Evolutionary conservation across 306 rosid species (phyloP).

Genomic region (Quercus suber): DNA sequence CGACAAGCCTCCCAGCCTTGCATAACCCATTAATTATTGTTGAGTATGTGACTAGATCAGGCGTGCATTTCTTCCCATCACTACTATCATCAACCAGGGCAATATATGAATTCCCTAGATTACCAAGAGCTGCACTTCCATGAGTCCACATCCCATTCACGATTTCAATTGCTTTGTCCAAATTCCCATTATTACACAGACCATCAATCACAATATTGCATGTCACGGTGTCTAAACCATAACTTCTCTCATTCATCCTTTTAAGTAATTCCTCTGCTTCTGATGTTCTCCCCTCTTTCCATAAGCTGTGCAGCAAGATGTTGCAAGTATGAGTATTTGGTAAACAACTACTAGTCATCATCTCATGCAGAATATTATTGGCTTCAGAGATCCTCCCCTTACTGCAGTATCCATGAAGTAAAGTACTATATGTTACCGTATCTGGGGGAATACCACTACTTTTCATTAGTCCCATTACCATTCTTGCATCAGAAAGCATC

Average conservation of each 20-base stretch:
- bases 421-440: constrained; percentile 64
- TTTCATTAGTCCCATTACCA: constrained; percentile 53
- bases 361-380: constrained; percentile 65
- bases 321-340: constrained; percentile 89
- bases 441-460: constrained; percentile 59
- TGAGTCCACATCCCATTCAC: constrained; percentile 81
- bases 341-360: constrained; percentile 54
- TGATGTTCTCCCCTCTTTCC: constrained; percentile 75
- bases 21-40: constrained; percentile 73
- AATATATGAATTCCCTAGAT: constrained; percentile 51
- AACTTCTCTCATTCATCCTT: constrained; percentile 73
- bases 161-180: constrained; percentile 83
- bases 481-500: constrained; percentile 75
- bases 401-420: constrained; percentile 76
- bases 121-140: constrained; percentile 64
- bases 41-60: constrained; percentile 77
- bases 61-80: constrained; percentile 54
- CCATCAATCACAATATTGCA: constrained; percentile 85
- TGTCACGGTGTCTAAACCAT: constrained; percentile 68
- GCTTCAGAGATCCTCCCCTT: constrained; percentile 73
- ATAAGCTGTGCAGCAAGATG: constrained; percentile 77
- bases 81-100: constrained; percentile 50
- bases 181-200: constrained; percentile 69
- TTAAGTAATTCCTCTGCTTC: constrained; percentile 82
- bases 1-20: constrained; percentile 79